phyloP scores from a whole-genome alignment of 805 yeast species.

The Candida chilensis region DNA sequence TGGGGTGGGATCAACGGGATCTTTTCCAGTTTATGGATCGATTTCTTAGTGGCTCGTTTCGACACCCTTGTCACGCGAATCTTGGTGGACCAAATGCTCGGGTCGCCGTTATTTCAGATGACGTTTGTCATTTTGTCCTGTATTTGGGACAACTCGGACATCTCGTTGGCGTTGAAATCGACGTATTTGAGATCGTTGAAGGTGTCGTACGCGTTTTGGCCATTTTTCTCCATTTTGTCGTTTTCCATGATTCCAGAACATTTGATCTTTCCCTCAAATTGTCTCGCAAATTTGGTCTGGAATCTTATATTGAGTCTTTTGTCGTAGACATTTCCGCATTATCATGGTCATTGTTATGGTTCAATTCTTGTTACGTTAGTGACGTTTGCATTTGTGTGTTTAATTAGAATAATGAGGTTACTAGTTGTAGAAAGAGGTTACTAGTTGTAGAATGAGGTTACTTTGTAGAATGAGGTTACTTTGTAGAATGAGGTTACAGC shows the following conservation, averaged over 20 bases:
- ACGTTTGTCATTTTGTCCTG: constrained; percentile 37
- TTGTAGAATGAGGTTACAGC: no score
- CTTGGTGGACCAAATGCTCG: constrained; percentile 43
- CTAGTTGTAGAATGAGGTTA: no score
- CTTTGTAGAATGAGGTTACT: no score
- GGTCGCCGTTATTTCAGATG: constrained; percentile 46
- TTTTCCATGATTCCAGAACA: constrained; percentile 38
- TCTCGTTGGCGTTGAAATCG: constrained; percentile 16
- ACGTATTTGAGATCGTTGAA: constrained; percentile 38
- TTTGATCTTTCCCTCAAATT: constrained; percentile 50
- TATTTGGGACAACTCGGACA: constrained; percentile 44
- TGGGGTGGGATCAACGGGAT: constrained; percentile 60
- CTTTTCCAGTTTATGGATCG: constrained; percentile 40
- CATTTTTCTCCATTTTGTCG: constrained; percentile 40
- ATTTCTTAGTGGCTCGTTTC: constrained; percentile 25
- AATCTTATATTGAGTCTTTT: constrained; percentile 37
- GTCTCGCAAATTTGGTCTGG: constrained; percentile 49
- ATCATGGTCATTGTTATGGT: no score
- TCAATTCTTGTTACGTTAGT: no score
- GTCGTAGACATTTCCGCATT: no score
- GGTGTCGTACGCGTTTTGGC: constrained; percentile 51
- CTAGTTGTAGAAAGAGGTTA: no score
- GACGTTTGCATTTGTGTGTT: no score
- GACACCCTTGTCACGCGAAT: constrained; percentile 29
- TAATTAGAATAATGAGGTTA: no score